These are phyloP conservation scores for Podila verticillata DNA, from an alignment of 192 early-diverging fungal species.

Conservation along the genomic window DNA sequence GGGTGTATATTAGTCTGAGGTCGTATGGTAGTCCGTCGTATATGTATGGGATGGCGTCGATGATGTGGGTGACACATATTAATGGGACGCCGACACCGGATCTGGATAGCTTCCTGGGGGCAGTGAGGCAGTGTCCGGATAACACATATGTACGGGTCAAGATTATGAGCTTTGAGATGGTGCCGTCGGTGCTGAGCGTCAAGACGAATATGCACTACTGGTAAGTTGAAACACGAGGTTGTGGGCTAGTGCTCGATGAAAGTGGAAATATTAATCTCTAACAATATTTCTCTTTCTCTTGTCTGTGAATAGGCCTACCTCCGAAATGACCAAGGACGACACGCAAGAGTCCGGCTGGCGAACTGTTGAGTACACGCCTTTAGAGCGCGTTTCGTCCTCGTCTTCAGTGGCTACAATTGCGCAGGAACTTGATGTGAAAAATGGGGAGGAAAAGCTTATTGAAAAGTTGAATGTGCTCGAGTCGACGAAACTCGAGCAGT, in stretches of 20 bases:
- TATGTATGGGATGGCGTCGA: conserved; percentile 70
- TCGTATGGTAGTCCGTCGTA: conserved; percentile 71
- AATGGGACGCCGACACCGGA: conserved; percentile 65
- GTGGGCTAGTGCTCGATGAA: neutral
- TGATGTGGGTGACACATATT: conserved; percentile 81
- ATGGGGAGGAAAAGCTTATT: too few relatives aligned
- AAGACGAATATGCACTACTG: conserved; percentile 80
- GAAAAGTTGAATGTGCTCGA: too few relatives aligned
- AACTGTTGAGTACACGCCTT: too few relatives aligned
- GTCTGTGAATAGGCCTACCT: conserved; percentile 24
- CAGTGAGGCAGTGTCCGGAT: conserved; percentile 64
- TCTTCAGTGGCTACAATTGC: too few relatives aligned
- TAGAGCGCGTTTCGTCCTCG: too few relatives aligned
- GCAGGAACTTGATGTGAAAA: too few relatives aligned
- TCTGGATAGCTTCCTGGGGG: conserved; percentile 68
- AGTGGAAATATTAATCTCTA: too few relatives aligned
- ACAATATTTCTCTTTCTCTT: neutral
- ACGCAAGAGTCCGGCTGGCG: conserved; percentile 49
- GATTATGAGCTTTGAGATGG: conserved; percentile 77
- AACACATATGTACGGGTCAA: conserved; percentile 77
- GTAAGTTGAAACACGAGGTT: conserved; percentile 13
- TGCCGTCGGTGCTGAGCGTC: conserved; percentile 75
- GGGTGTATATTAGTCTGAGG: conserved; percentile 66
- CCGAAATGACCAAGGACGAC: conserved; percentile 47
- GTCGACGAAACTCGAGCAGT: too few relatives aligned